phyloP scores from a whole-genome alignment of 306 rosid genomes.

The Rosa multiflora region DNA sequence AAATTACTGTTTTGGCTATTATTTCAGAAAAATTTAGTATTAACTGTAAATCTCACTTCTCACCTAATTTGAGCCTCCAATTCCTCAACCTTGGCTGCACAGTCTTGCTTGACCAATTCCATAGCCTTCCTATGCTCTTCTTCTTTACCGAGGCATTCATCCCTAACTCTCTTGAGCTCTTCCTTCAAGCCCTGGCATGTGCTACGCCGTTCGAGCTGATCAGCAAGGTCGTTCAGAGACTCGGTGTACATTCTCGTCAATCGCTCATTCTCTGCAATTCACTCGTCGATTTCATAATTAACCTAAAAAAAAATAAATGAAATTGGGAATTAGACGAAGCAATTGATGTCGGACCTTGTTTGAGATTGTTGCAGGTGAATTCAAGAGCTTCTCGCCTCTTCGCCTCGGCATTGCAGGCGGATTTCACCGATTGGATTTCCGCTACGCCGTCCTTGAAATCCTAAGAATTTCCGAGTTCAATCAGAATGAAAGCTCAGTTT shows the following conservation, averaged over 20 bases:
- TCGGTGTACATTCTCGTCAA: conserved; percentile 48
- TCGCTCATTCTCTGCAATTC: conserved; percentile 55
- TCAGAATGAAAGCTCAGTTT: background rate
- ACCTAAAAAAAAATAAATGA: background rate
- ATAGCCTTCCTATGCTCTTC: conserved; percentile 44
- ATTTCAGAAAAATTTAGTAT: background rate
- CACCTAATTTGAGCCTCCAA: conserved; percentile 58
- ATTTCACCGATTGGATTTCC: conserved; percentile 50
- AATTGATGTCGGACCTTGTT: conserved; percentile 33
- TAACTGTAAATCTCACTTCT: conserved; percentile 24
- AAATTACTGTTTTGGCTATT: background rate
- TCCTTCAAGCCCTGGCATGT: conserved; percentile 52
- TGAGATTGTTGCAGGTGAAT: conserved; percentile 41
- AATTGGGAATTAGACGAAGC: background rate
- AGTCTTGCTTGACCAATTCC: conserved; percentile 54
- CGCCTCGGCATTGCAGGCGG: conserved; percentile 40
- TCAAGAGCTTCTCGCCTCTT: conserved; percentile 62
- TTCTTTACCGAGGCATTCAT: conserved; percentile 36
- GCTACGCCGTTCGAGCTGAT: conserved; percentile 64
- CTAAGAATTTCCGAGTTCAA: conserved; percentile 19
- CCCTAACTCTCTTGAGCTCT: conserved; percentile 43
- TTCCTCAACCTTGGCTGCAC: conserved; percentile 37
- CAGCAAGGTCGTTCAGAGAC: conserved; percentile 50
- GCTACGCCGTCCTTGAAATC: conserved; percentile 48
- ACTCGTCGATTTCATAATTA: background rate